Evolutionary conservation across 495 filamentous ascomycete genomes (phyloP).

Genomic region (Penicillium odoratum): DNA sequence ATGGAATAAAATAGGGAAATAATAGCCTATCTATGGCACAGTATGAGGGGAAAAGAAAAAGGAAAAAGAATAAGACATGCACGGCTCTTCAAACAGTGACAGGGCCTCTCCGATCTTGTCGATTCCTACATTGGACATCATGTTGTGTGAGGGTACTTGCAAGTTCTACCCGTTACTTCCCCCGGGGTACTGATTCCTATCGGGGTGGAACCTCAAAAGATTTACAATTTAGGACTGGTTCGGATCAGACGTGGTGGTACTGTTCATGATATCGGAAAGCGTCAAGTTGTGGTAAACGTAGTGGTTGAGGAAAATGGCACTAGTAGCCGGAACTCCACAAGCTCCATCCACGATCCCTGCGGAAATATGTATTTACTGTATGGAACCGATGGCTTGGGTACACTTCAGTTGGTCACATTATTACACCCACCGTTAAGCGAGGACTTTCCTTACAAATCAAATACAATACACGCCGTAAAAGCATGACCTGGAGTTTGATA

Average conservation of each 20-base stretch:
- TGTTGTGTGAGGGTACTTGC: constrained; percentile 20
- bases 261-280: constrained; percentile 15
- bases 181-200: background rate
- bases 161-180: background rate
- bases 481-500: background rate
- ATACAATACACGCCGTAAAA: background rate
- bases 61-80: constrained; percentile 1
- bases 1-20: background rate
- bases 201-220: background rate
- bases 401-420: too few species aligned
- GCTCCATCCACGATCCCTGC: constrained; percentile 26
- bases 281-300: constrained; percentile 22
- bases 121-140: constrained; percentile 5
- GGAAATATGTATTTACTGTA: constrained; percentile 9
- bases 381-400: constrained; percentile 6
- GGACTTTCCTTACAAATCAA: background rate
- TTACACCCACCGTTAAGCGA: background rate
- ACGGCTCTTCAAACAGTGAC: constrained; percentile 2
- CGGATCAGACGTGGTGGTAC: background rate
- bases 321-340: constrained; percentile 18
- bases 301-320: constrained; percentile 21
- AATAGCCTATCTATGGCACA: background rate
- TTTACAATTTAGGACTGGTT: background rate
- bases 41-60: background rate
- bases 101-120: constrained; percentile 9